These are phyloP conservation scores for Tephrocybe rancida DNA, from an alignment of 768 basidiomycete species.

Conservation along the genomic window DNA sequence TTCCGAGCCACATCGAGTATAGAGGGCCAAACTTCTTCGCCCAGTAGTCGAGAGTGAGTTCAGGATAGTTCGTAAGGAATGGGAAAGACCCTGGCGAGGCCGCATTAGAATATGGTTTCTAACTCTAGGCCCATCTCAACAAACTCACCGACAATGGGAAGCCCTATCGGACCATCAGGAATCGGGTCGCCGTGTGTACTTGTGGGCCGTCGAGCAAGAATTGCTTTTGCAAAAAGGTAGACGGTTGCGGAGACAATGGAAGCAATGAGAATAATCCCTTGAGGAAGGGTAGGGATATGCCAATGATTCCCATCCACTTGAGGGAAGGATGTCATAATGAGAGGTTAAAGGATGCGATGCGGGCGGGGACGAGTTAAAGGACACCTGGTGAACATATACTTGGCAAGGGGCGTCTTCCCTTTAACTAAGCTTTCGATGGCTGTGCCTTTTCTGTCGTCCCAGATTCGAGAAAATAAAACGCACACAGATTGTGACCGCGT, in stretches of 20 bases:
- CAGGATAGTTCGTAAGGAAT: constrained; percentile 43
- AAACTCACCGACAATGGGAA: constrained; percentile 23
- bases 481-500: constrained; percentile 7
- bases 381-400: neutral
- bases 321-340: constrained; percentile 15
- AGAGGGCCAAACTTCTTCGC: constrained; percentile 43
- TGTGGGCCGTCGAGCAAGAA: constrained; percentile 10
- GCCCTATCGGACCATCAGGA: constrained; percentile 23
- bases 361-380: neutral
- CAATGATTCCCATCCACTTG: constrained; percentile 3
- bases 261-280: constrained; percentile 22
- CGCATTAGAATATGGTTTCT: neutral
- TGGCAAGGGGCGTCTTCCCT: constrained; percentile 1
- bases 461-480: constrained; percentile 1
- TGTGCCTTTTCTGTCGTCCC: constrained; percentile 3
- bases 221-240: constrained; percentile 17
- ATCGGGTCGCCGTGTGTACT: constrained; percentile 21
- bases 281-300: constrained; percentile 17
- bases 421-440: constrained; percentile 8
- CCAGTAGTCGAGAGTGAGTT: constrained; percentile 44
- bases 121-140: neutral
- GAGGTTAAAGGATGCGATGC: constrained; percentile 6
- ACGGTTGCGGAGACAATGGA: constrained; percentile 25
- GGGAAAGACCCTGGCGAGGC: constrained; percentile 32
- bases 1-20: constrained; percentile 48